Percentiles rank a stretch among this genome's conserved stretches.
These are phyloP conservation scores for Agrocybe pediades DNA, from an alignment of 768 basidiomycete species.

Conservation along the genomic window DNA sequence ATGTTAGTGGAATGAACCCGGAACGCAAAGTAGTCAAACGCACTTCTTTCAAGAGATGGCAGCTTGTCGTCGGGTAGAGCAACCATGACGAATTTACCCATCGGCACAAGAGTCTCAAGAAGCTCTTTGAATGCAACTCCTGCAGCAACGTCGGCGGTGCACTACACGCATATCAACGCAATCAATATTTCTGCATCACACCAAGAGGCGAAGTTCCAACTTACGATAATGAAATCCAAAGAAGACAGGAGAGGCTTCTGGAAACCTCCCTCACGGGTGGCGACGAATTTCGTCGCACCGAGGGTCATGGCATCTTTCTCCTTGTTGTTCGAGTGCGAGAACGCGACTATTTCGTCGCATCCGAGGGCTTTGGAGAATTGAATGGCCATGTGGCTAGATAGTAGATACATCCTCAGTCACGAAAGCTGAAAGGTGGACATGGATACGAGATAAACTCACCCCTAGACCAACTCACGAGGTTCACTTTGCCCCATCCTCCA, in stretches of 20 bases:
- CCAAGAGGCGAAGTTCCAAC: neutral
- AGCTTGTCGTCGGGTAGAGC: slow-evolving; percentile 54
- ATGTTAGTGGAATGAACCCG: neutral
- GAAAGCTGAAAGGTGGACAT: neutral
- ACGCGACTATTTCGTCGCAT: slow-evolving; percentile 53
- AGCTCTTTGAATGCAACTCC: slow-evolving; percentile 33
- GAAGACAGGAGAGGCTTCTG: slow-evolving; percentile 34
- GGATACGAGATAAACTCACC: slow-evolving; percentile 14
- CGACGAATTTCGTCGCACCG: slow-evolving; percentile 56
- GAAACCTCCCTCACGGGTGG: slow-evolving; percentile 46
- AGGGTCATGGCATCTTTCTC: slow-evolving; percentile 56
- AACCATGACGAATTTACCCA: slow-evolving; percentile 59
- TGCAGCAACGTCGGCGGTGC: slow-evolving; percentile 28
- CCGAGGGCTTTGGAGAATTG: slow-evolving; percentile 50
- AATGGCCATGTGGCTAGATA: slow-evolving; percentile 30
- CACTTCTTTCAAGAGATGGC: slow-evolving; percentile 32
- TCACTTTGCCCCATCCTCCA: slow-evolving; percentile 36
- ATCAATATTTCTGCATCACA: too few relatives aligned
- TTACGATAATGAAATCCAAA: slow-evolving; percentile 53
- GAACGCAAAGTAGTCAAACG: slow-evolving; percentile 24
- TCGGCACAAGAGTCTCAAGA: slow-evolving; percentile 48
- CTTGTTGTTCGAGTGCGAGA: slow-evolving; percentile 56
- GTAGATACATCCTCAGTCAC: neutral
- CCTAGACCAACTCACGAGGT: slow-evolving; percentile 43
- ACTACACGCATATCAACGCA: slow-evolving; percentile 19